These are phyloP conservation scores for Tardiomyces blankii DNA, from an alignment of 1,139 yeast species.

Conservation along the genomic window DNA sequence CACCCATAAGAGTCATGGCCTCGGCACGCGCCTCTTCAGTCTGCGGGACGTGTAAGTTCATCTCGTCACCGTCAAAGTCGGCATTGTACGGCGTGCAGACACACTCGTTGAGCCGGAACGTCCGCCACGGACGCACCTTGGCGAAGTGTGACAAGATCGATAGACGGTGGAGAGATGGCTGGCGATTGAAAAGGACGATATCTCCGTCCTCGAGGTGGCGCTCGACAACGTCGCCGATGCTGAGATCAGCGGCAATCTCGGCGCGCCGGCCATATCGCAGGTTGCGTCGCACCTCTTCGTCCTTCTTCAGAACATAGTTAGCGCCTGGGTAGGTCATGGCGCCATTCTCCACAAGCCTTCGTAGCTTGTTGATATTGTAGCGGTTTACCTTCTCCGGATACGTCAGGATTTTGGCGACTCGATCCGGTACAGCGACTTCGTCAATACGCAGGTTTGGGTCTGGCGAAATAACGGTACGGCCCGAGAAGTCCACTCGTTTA, in stretches of 20 bases:
- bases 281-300: slow-evolving; percentile 74
- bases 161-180: slow-evolving; percentile 91
- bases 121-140: slow-evolving; percentile 95
- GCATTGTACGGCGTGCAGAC: slow-evolving; percentile 99
- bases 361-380: slow-evolving; percentile 72
- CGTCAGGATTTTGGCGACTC: slow-evolving; percentile 91
- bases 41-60: slow-evolving; percentile 98
- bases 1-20: slow-evolving; percentile 97
- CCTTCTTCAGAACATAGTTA: slow-evolving; percentile 72
- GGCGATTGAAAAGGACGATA: slow-evolving; percentile 90
- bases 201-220: slow-evolving; percentile 97
- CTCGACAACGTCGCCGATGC: slow-evolving; percentile 91
- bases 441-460: slow-evolving; percentile 93
- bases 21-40: slow-evolving; percentile 99
- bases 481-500: slow-evolving; percentile 97
- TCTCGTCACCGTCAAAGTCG: slow-evolving; percentile 99
- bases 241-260: slow-evolving; percentile 64
- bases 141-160: slow-evolving; percentile 95
- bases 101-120: slow-evolving; percentile 94
- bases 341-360: slow-evolving; percentile 65
- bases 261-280: slow-evolving; percentile 78
- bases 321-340: slow-evolving; percentile 95
- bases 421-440: slow-evolving; percentile 96
- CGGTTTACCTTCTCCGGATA: slow-evolving; percentile 93
- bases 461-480: slow-evolving; percentile 96